Evolutionary conservation across 2,329 filamentous ascomycete genomes (phyloP), one percentile per base, ranked within the genome.

Genomic region (Alternaria dauci): DNA sequence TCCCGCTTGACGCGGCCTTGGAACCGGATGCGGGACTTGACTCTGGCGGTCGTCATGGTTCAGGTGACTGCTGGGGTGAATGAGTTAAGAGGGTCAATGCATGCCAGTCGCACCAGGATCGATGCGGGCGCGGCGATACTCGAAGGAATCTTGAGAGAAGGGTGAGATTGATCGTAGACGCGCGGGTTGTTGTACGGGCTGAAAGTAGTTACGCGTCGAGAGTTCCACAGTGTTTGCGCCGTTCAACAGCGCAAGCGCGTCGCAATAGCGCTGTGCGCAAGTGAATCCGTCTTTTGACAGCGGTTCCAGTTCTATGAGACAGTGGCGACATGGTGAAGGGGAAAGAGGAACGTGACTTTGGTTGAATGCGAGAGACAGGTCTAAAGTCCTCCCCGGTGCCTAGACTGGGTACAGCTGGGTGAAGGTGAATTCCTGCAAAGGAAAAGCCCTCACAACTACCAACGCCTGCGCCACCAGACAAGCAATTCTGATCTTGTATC

Each of bases 21-120:
- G 8, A 59, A 36, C 18, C 52, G 46, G 6, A 34, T 20, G 43
- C 56, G 56, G 26, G 51, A 44, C 41, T 48, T 62, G 7, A 43
- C 28, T 43, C 12, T 62, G 9, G n/a, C n/a, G 2, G 46, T 38
- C 18, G 38, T 41, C 58, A 57, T 63, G 30, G 48, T 23, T 5
- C 8, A 1, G 30, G 25, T 18, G 12, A 34, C 36, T n/a, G 23
- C 18, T 38, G n/a, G 26, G 23, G 14, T n/a, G 32, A 1, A 25
- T 9, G 14, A 16, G 11, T 23, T 14, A 4, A 28, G 9, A 23
- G n/a, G 28, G 28, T 41, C 23, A 43, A 8, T 28, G 36, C 14
- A 6, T 38, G 43, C 11, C 23, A 39, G 3, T 44, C 30, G 6
- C 11, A 26, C 12, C 25, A 23, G 16, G 16, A 47, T 18, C 26